Conservation (phyloP, 2,329 filamentous ascomycete species). For the Macroventuria anomochaeta region DNA sequence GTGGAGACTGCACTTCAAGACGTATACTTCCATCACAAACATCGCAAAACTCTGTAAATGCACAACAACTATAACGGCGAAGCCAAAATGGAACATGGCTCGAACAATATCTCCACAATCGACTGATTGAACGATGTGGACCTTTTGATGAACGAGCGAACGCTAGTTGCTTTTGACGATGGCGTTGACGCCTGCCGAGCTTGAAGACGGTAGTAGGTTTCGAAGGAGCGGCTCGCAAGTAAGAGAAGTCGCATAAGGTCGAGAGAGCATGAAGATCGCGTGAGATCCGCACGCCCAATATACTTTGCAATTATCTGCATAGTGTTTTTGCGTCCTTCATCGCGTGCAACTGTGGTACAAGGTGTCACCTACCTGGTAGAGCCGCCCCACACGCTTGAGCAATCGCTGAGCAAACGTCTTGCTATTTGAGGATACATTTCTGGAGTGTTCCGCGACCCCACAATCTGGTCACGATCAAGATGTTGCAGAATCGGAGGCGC, state of each 20-base stretch:
- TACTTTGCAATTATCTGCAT: not conserved
- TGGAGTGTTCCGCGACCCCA: constrained; percentile 2
- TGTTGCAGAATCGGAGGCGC: constrained; percentile 10
- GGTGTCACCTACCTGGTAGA: not conserved
- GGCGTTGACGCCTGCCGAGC: constrained; percentile 3
- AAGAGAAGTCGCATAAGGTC: not conserved
- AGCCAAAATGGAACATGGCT: not conserved
- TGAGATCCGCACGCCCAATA: not conserved
- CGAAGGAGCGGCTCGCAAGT: not conserved
- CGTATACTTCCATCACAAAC: not conserved
- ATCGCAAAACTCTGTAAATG: not conserved
- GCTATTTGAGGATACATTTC: not conserved
- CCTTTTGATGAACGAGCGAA: not conserved
- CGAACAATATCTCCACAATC: not conserved
- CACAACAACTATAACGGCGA: constrained; percentile 8
- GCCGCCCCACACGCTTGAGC: not conserved
- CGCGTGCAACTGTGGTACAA: not conserved
- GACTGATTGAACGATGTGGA: not conserved
- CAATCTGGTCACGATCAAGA: constrained; percentile 3
- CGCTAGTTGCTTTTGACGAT: constrained; percentile 6
- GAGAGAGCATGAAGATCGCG: not conserved
- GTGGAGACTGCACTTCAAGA: not conserved
- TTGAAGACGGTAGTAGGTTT: constrained; percentile 1
- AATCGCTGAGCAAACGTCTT: not conserved
- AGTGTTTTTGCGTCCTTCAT: not conserved